Base-by-base conservation (phyloP, 495 filamentous ascomycete species). In the Penicillium ochrochloron region DNA sequence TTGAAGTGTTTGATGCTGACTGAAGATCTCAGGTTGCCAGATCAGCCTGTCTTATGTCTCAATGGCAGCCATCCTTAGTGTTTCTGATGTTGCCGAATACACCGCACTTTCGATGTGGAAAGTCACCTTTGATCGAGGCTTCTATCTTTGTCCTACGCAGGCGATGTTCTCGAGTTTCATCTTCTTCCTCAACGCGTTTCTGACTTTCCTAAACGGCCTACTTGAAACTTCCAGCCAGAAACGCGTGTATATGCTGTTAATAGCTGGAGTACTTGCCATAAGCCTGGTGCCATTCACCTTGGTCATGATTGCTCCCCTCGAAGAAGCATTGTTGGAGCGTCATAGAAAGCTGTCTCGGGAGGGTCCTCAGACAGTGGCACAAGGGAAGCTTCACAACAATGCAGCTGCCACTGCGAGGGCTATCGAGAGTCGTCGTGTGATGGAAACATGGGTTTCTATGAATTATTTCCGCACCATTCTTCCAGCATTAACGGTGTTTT, bases 31-130 rank as follows among this genome's bases (percentile, higher is more conserved):
- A 59, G 57, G 57, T 25, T 59, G 57, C 15, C 57, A 59, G 42
- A 27, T 59, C 2, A 59, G 57, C 27, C 57, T 59, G 11, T 59
- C 57, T 0, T 59, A 59, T 21, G 57, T 59, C 42, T 59, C 57
- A 19, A 31, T 59, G 57, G 27, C 57, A 4, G 57, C 57, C 25
- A 59, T 59, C 23, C 42, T 59, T 5, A 50, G 57, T 19, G 42
- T 31, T 10, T 41, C 41, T 14, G 42, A 59, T 15, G 42, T 29
- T 6, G 7, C 57, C 9, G 57, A 59, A 31, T 59, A 59, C 27
- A 50, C 41, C 15, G 34, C 11, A 15, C 41, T 59, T 1, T 21
- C 44, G 7, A 51, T 60, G 57, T 60, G 57, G 57, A 60, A 37
- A 51, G 21, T 33, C 4, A 60, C 57, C 12, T 59, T 59, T 37